A percentile compares a stretch with the other conserved stretches of the same genome.
phyloP scores from a whole-genome alignment of 305 asterid genomes.

The Caryopteris hybrid region DNA sequence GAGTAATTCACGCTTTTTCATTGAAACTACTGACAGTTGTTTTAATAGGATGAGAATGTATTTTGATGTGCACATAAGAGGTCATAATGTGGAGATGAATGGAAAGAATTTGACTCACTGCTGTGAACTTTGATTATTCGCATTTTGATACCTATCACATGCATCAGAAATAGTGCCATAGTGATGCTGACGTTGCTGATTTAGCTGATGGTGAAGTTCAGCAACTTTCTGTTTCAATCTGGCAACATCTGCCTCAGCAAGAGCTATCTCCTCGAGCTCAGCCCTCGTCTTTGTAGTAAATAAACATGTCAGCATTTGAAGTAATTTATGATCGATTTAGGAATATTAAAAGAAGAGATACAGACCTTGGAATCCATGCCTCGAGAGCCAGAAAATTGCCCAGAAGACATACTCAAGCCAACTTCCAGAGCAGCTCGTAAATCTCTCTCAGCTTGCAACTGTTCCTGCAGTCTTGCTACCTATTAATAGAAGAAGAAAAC shows the following conservation, averaged over 20 bases:
- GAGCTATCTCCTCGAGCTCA: slow-evolving; percentile 99
- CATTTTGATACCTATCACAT: slow-evolving; percentile 55
- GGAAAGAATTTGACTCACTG: slow-evolving; percentile 47
- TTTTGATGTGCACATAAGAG: not conserved
- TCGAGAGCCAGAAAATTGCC: slow-evolving; percentile 80
- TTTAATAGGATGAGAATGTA: not conserved
- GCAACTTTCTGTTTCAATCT: slow-evolving; percentile 98
- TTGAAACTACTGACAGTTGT: not conserved
- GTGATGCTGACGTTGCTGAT: slow-evolving; percentile 94
- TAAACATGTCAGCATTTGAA: slow-evolving; percentile 18
- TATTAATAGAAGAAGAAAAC: slow-evolving; percentile 20
- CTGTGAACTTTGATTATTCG: slow-evolving; percentile 54
- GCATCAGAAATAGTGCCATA: slow-evolving; percentile 75
- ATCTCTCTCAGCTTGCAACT: slow-evolving; percentile 98
- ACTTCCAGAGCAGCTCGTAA: slow-evolving; percentile 94
- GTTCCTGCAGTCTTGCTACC: slow-evolving; percentile 98
- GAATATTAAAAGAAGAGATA: not conserved
- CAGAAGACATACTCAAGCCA: slow-evolving; percentile 97
- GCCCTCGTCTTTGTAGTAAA: slow-evolving; percentile 76
- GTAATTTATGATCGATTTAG: slow-evolving; percentile 10
- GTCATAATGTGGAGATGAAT: not conserved
- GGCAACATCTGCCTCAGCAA: slow-evolving; percentile 98
- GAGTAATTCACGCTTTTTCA: not conserved
- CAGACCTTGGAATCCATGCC: slow-evolving; percentile 95
- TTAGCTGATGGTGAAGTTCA: slow-evolving; percentile 95